phyloP scores from a whole-genome alignment of 1,284 basidiomycete genomes.

The Puccinia novopanici region DNA sequence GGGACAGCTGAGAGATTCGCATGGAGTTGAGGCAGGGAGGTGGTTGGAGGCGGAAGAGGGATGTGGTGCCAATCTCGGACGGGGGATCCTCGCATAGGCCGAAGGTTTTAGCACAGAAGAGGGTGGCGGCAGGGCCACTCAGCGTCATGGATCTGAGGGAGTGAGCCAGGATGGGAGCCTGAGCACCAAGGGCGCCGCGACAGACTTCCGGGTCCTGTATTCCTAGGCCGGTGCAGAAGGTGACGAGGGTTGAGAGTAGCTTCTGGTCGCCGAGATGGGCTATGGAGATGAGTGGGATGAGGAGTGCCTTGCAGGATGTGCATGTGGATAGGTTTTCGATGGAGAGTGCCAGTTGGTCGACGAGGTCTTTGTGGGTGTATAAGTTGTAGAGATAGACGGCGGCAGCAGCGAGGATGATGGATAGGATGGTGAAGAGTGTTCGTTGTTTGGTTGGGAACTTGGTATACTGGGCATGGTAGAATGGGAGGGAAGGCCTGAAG shows the following conservation, averaged over 20 bases:
- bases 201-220: conserved; percentile 65
- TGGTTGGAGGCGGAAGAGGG: conserved; percentile 17
- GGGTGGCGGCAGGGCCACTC: conserved; percentile 64
- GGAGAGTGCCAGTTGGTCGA: conserved; percentile 43
- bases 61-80: conserved; percentile 52
- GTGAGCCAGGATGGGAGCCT: conserved; percentile 67
- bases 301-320: conserved; percentile 42
- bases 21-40: too few relatives aligned
- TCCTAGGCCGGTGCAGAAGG: conserved; percentile 37
- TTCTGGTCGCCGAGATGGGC: conserved; percentile 45
- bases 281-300: conserved; percentile 44
- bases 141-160: conserved; percentile 64
- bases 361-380: conserved; percentile 23
- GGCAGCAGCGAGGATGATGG: conserved; percentile 11
- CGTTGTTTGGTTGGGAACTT: conserved; percentile 30
- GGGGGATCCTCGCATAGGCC: conserved; percentile 63
- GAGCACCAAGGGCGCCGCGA: conserved; percentile 63
- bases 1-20: not conserved
- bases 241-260: conserved; percentile 37
- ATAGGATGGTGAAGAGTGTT: conserved; percentile 18
- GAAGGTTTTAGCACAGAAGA: conserved; percentile 66
- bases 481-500: conserved; percentile 8
- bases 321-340: conserved; percentile 49
- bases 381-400: conserved; percentile 40
- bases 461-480: conserved; percentile 30